phyloP scores from a whole-genome alignment of 768 basidiomycete species.

The Trametes punicea region DNA sequence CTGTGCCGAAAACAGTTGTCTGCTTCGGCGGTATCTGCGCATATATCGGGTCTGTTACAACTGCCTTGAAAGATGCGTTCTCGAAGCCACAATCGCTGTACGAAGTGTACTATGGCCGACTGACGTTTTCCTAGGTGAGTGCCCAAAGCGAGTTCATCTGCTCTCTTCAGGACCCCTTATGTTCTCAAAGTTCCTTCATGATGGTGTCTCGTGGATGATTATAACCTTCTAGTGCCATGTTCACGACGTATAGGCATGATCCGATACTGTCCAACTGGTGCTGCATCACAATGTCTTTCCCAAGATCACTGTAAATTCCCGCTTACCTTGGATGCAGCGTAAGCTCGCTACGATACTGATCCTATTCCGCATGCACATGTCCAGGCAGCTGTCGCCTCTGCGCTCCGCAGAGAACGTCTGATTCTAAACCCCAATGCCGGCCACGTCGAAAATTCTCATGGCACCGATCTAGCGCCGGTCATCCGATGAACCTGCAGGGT shows the following conservation, averaged over 20 bases:
- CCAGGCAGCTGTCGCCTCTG: background rate
- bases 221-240: constrained; percentile 3
- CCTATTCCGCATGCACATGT: constrained; percentile 3
- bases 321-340: background rate
- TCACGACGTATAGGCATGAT: constrained; percentile 3
- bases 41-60: constrained; percentile 2
- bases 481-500: background rate
- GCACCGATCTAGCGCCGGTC: background rate
- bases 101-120: background rate
- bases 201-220: background rate
- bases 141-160: background rate
- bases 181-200: background rate
- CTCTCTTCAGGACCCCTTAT: background rate
- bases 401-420: too few species aligned
- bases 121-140: background rate
- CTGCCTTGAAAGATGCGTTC: constrained; percentile 1
- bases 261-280: constrained; percentile 1
- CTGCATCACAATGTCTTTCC: background rate
- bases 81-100: background rate
- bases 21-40: background rate
- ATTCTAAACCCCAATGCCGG: background rate
- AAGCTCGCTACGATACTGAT: background rate
- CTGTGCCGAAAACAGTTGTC: too few species aligned
- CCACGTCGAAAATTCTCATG: background rate
- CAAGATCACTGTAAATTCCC: constrained; percentile 1